Base-by-base conservation (phyloP, 2,329 filamentous ascomycete species). In the Intubia oerlemansii region DNA sequence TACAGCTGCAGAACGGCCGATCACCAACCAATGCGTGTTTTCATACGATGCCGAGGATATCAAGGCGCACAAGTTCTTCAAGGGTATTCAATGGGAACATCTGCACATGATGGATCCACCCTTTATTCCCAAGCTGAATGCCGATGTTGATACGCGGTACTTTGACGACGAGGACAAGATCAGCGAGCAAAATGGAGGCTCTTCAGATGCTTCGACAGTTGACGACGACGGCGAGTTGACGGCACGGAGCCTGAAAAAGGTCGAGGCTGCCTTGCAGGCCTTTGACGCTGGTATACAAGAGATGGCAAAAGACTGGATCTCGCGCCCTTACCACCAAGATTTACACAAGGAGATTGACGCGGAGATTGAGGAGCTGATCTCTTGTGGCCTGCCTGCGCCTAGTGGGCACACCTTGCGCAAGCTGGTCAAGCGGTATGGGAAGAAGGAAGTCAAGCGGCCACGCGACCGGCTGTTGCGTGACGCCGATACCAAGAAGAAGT, bases 381-480 rank as follows among this genome's bases (percentile, higher is more conserved):
- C 27, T 2, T 38, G 40, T 6, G 40, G 39, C 7, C 34, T 58
- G 7, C 40, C 44, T 3, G 33, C 38, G 2, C 45, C 47, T 10
- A 50, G 56, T 35, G 52, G 51, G 26, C 50, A 51, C 7, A 41
- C 51, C 9, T 39, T 68, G 32, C 59, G 60, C 37, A 46, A 54
- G n/a, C 62, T 64, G 38, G 47, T 66, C 13, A 51, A 52, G 17
- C 51, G 51, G 34, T 62, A 53, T 37, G 67, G 62, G 5, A 57
- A 53, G 28, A 75, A 70, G 42, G 74, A 84, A 44, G 72, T 63
- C 44, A 88, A 79, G 47, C 54, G 84, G 35, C 70, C 85, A 0
- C 62, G 84, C n/a, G 88, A 98, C 48, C 75, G 76, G 41, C 51
- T 95, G 32, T 53, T 95, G 17, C 62, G 85, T 24, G 85, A 95